These are phyloP conservation scores for Candida tetrigidarum DNA, from an alignment of 1,139 yeast genomes.

Conservation along the genomic window DNA sequence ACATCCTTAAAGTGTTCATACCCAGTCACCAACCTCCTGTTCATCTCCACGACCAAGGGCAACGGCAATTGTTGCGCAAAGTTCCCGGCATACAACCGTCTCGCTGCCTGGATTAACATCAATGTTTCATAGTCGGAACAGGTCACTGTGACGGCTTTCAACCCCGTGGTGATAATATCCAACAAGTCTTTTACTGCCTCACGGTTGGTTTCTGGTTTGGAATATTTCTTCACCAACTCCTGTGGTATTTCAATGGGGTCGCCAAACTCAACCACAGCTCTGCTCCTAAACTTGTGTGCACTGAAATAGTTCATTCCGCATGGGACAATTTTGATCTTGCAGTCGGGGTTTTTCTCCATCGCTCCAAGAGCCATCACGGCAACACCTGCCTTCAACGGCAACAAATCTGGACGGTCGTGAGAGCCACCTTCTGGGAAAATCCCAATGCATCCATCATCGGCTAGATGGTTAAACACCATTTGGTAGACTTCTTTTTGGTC, in stretches of 20 bases:
- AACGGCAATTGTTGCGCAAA: conserved; percentile 71
- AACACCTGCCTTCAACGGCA: conserved; percentile 96
- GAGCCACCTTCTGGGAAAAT: conserved; percentile 98
- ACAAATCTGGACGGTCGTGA: conserved; percentile 88
- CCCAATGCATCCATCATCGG: conserved; percentile 85
- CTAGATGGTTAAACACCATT: conserved; percentile 79
- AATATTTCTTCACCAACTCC: conserved; percentile 67
- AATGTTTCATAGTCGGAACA: conserved; percentile 93
- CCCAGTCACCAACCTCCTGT: conserved; percentile 81
- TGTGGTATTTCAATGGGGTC: conserved; percentile 75
- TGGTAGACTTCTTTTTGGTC: conserved; percentile 85
- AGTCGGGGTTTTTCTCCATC: conserved; percentile 68
- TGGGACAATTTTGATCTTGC: conserved; percentile 85
- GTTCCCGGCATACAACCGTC: conserved; percentile 85
- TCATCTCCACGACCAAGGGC: conserved; percentile 86
- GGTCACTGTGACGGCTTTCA: conserved; percentile 88
- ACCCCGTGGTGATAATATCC: conserved; percentile 71
- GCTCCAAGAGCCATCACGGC: conserved; percentile 98
- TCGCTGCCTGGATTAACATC: conserved; percentile 91
- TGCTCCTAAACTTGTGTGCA: conserved; percentile 90
- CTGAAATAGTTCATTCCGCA: conserved; percentile 98
- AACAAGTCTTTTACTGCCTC: conserved; percentile 76
- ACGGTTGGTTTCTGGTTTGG: conserved; percentile 55
- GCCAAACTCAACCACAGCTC: conserved; percentile 96
- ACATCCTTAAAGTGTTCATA: conserved; percentile 75